Conservation (phyloP, 2,329 filamentous ascomycete species). For the Calonectria crousiana region DNA sequence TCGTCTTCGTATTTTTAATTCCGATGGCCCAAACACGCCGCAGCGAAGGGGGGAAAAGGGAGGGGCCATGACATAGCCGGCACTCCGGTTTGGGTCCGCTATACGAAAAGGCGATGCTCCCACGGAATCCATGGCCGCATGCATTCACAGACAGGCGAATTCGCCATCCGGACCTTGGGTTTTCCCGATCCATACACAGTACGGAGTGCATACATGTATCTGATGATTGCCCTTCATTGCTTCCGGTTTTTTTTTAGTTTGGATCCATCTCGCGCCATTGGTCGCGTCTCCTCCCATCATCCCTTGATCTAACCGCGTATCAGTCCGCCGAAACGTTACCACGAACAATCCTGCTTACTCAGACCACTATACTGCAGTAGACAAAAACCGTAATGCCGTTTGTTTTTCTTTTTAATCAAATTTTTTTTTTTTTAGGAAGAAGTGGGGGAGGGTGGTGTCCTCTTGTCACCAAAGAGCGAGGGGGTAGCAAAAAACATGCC, state of each 20-base stretch:
- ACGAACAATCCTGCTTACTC: not conserved
- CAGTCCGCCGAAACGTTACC: not conserved
- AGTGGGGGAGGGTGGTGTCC: not conserved
- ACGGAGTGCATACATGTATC: not conserved
- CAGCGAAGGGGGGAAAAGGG: not conserved
- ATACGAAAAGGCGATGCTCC: not conserved
- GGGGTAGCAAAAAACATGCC: not conserved
- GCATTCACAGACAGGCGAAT: not conserved
- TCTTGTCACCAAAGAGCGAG: not conserved
- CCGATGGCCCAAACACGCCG: not conserved
- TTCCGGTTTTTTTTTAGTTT: not conserved
- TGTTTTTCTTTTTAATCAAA: not conserved
- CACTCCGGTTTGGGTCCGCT: not conserved
- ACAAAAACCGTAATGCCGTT: not conserved
- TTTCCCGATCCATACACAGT: not conserved
- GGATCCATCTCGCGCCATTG: not conserved
- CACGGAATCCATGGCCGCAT: not conserved
- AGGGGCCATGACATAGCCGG: not conserved
- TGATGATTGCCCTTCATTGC: not conserved
- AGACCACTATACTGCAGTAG: not conserved
- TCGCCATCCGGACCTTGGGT: not conserved
- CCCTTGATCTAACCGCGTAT: not conserved
- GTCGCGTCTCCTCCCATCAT: not conserved
- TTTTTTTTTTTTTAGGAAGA: not conserved
- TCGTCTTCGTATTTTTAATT: constrained; percentile 5